Evolutionary conservation across 2,329 filamentous ascomycete genomes (phyloP).

Genomic region (Epichloe amarillans): DNA sequence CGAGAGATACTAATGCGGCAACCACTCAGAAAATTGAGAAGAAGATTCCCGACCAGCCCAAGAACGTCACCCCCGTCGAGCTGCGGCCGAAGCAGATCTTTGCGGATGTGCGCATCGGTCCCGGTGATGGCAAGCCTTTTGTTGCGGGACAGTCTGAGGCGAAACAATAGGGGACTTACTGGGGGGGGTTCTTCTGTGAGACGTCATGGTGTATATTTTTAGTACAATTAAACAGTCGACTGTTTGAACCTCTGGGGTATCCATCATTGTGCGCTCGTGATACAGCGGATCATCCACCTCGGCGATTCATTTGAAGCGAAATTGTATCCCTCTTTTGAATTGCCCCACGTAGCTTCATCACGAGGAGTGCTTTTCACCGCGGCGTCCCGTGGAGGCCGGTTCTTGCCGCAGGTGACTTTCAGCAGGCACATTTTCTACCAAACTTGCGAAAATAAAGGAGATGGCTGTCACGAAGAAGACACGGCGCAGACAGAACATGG

Average conservation of each 20-base stretch:
- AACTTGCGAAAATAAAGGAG: too few relatives aligned
- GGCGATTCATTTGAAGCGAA: too few relatives aligned
- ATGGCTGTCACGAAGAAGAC: too few relatives aligned
- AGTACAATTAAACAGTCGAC: not conserved
- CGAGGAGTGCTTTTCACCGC: too few relatives aligned
- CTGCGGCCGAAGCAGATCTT: constrained; percentile 53
- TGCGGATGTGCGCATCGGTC: constrained; percentile 36
- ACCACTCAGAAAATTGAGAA: constrained; percentile 65
- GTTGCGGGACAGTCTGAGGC: constrained; percentile 20
- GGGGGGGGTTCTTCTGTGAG: constrained; percentile 8
- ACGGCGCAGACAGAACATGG: too few relatives aligned
- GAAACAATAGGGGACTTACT: constrained; percentile 19
- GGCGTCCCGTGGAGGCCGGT: too few relatives aligned
- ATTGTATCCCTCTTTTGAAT: too few relatives aligned
- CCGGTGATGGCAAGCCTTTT: constrained; percentile 31
- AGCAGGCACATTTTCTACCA: too few relatives aligned
- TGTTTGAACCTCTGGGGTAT: not conserved
- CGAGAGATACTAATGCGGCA: not conserved
- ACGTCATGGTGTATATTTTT: constrained; percentile 2
- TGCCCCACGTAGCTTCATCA: too few relatives aligned
- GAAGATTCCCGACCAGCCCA: constrained; percentile 60
- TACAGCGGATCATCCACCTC: too few relatives aligned
- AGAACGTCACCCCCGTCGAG: constrained; percentile 59
- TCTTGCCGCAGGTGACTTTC: too few relatives aligned
- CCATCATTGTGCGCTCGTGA: too few relatives aligned